A percentile compares a stretch with the other conserved stretches of the same genome.
These are phyloP conservation scores for Udeniomyces megalosporus DNA, from an alignment of 768 basidiomycete genomes.

Conservation along the genomic window DNA sequence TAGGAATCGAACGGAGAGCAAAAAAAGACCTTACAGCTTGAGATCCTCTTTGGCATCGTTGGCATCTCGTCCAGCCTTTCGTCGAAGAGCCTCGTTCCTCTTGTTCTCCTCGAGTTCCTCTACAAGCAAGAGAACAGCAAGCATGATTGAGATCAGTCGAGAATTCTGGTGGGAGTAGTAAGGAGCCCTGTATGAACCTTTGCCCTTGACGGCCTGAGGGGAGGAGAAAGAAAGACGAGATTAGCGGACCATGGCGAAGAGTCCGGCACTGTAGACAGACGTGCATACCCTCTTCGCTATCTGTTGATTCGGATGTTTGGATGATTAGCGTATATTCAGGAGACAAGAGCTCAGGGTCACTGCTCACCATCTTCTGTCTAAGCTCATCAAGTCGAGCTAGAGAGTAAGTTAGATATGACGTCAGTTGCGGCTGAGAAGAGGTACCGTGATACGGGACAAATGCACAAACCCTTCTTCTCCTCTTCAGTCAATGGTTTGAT, in stretches of 20 bases:
- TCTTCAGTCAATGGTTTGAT: constrained; percentile 90
- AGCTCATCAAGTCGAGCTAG: constrained; percentile 52
- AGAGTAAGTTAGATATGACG: no score
- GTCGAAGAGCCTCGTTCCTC: constrained; percentile 57
- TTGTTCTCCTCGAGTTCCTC: constrained; percentile 53
- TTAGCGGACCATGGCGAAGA: neutral
- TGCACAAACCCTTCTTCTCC: constrained; percentile 49
- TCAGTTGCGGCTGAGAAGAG: no score
- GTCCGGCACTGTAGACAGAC: neutral
- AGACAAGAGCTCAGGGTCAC: neutral
- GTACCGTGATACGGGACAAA: no score
- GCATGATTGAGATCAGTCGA: no score
- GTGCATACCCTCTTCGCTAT: neutral
- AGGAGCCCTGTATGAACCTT: neutral
- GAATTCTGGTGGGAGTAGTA: no score
- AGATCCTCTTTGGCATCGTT: constrained; percentile 52
- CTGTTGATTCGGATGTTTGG: no score
- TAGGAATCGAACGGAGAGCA: no score
- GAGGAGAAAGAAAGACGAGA: neutral
- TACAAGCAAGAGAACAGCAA: no score
- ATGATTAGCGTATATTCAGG: neutral
- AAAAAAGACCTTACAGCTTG: no score
- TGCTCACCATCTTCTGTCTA: constrained; percentile 50
- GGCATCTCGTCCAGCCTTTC: constrained; percentile 74
- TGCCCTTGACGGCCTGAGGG: constrained; percentile 3